Base-by-base conservation (phyloP, 192 early-diverging fungal genomes). In the Podila epicladia region DNA sequence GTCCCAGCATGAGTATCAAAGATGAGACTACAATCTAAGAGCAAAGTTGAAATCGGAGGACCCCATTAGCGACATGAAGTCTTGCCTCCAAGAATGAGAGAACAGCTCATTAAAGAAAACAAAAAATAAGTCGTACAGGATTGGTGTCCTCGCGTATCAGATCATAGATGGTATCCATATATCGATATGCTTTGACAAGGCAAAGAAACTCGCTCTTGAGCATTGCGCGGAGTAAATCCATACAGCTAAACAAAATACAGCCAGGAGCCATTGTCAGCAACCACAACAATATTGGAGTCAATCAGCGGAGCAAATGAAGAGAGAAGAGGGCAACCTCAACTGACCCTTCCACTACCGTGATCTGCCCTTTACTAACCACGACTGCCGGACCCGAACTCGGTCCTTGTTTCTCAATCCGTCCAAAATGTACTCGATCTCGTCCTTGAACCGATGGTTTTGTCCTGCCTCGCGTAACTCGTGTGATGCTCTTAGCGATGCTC, bases 351-450 rank as follows among this genome's bases (percentile, higher is more conserved):
- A 15, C 15, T 4, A 4, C 15, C 41, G 11, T 15, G 13, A 65
- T 19, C 55, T 48, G 29, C 53, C 13, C 29, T 17, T 15, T 4
- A 45, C 41, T 45, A 45, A 90, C 89, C 89, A 91, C 13, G 70
- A 76, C 69, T 85, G 51, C 22, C 77, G 83, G 6, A 91, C 73
- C 50, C 71, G 83, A 5, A 83, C 57, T 31, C 75, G 72, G 49
- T 91, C 86, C 33, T 69, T 77, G 26, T 62, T 50, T n/a, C 68
- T 62, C 4, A 91, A 62, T 6, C 90, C 90, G n/a, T 82, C 84
- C 28, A 91, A 19, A 31, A 87, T 74, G 69, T 91, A 91, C 12
- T 85, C 86, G 77, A 91, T 90, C 64, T 89, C 90, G 63, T 91
- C 90, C 24, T 62, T 82, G 62, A 91, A 90, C 32, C 83, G 63